phyloP scores from a whole-genome alignment of 2,329 filamentous ascomycete genomes.

The Exophiala sp. region DNA sequence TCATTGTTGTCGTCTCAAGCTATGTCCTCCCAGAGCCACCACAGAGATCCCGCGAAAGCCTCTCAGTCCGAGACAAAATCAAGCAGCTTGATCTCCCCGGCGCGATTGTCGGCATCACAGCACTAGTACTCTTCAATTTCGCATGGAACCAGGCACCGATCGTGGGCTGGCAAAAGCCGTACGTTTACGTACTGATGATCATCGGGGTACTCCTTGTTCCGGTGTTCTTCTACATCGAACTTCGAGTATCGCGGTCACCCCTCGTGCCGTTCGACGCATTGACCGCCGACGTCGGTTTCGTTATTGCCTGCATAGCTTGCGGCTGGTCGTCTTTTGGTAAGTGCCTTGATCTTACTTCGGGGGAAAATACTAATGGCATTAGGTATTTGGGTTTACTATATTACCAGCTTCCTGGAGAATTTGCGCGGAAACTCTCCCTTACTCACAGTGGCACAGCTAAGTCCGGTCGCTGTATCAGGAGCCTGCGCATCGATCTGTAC shows the following conservation, averaged over 20 bases:
- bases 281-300: not conserved
- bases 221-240: constrained; percentile 55
- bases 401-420: constrained; percentile 29
- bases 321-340: not conserved
- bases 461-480: constrained; percentile 31
- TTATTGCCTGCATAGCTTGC: not conserved
- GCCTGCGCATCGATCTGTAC: constrained; percentile 32
- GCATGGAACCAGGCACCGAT: constrained; percentile 64
- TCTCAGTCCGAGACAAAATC: constrained; percentile 28
- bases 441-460: constrained; percentile 32
- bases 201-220: constrained; percentile 54
- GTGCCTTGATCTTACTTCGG: constrained; percentile 25
- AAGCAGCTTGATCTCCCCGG: constrained; percentile 42
- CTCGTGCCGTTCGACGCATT: constrained; percentile 52
- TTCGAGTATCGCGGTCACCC: constrained; percentile 45
- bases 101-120: constrained; percentile 48
- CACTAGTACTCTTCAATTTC: constrained; percentile 62
- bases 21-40: not conserved
- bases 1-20: constrained; percentile 33
- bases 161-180: constrained; percentile 56
- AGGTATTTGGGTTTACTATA: constrained; percentile 36
- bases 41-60: not conserved
- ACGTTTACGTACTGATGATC: constrained; percentile 57
- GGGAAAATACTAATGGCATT: constrained; percentile 50
- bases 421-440: constrained; percentile 28